These are phyloP conservation scores for Incumbomyces delicatus DNA, from an alignment of 2,329 filamentous ascomycete genomes.

Conservation along the genomic window DNA sequence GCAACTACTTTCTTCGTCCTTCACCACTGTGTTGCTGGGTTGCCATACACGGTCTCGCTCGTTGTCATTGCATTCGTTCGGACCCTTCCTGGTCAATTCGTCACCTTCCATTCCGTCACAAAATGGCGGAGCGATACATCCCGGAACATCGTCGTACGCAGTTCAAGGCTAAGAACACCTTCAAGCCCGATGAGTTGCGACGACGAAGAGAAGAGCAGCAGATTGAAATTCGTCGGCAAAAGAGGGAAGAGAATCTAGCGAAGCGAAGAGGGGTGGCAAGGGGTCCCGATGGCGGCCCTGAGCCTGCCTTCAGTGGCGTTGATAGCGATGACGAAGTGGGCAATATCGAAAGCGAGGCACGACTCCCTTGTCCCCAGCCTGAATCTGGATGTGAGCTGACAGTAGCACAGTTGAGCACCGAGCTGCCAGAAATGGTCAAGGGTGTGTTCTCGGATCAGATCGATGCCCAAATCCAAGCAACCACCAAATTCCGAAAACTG, in stretches of 20 bases:
- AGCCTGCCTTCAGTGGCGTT: slow-evolving; percentile 63
- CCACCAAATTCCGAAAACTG: slow-evolving; percentile 96
- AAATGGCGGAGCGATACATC: slow-evolving; percentile 98
- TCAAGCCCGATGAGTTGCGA: slow-evolving; percentile 97
- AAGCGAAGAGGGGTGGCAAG: slow-evolving; percentile 91
- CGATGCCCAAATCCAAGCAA: slow-evolving; percentile 92
- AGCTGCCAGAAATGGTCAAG: slow-evolving; percentile 94
- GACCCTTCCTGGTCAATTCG: not conserved
- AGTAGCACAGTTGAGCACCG: slow-evolving; percentile 70
- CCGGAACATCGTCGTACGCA: slow-evolving; percentile 97
- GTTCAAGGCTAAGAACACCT: slow-evolving; percentile 99
- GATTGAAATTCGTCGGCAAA: slow-evolving; percentile 96
- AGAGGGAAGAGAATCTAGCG: slow-evolving; percentile 97
- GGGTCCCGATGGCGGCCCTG: slow-evolving; percentile 47
- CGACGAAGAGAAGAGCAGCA: slow-evolving; percentile 98
- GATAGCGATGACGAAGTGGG: slow-evolving; percentile 93
- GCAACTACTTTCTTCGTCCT: not conserved
- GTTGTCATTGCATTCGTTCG: not conserved
- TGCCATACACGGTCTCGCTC: slow-evolving; percentile 8
- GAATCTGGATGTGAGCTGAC: slow-evolving; percentile 4
- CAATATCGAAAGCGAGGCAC: slow-evolving; percentile 92
- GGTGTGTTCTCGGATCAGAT: slow-evolving; percentile 99
- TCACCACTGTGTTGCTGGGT: not conserved
- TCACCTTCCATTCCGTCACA: slow-evolving; percentile 23
- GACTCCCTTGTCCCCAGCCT: slow-evolving; percentile 25